These are phyloP conservation scores for Torulaspora indica DNA, from an alignment of 805 yeast species.

Conservation along the genomic window DNA sequence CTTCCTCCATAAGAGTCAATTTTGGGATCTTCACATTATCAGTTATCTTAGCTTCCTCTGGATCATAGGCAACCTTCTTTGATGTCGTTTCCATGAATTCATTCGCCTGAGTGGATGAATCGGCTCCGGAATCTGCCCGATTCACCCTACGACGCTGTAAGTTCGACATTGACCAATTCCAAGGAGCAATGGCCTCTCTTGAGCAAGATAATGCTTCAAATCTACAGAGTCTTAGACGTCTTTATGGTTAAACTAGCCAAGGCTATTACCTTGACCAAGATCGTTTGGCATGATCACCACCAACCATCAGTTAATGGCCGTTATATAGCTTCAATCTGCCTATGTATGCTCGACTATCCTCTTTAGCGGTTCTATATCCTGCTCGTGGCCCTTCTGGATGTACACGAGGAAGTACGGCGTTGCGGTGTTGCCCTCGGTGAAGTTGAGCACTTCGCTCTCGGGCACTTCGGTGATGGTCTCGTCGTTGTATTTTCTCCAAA, in stretches of 20 bases:
- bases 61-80: slow-evolving; percentile 78
- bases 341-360: slow-evolving; percentile 37
- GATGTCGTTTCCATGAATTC: slow-evolving; percentile 33
- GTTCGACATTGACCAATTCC: slow-evolving; percentile 43
- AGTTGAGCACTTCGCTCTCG: slow-evolving; percentile 60
- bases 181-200: not conserved
- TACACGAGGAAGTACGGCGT: slow-evolving; percentile 92
- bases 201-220: not conserved
- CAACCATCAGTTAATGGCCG: not conserved
- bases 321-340: not conserved
- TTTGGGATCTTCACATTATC: slow-evolving; percentile 51
- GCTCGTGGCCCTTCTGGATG: slow-evolving; percentile 57
- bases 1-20: slow-evolving; percentile 94
- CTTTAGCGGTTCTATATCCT: slow-evolving; percentile 60
- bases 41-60: slow-evolving; percentile 45
- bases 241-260: not conserved
- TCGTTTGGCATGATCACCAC: not conserved
- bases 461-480: slow-evolving; percentile 84
- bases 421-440: slow-evolving; percentile 67
- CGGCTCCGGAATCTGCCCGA: slow-evolving; percentile 31
- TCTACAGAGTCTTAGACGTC: not conserved
- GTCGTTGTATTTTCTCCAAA: slow-evolving; percentile 89
- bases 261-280: not conserved
- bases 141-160: slow-evolving; percentile 76
- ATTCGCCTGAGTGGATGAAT: slow-evolving; percentile 11